These are phyloP conservation scores for Mycena polygramma DNA, from an alignment of 768 basidiomycete genomes.

Conservation along the genomic window DNA sequence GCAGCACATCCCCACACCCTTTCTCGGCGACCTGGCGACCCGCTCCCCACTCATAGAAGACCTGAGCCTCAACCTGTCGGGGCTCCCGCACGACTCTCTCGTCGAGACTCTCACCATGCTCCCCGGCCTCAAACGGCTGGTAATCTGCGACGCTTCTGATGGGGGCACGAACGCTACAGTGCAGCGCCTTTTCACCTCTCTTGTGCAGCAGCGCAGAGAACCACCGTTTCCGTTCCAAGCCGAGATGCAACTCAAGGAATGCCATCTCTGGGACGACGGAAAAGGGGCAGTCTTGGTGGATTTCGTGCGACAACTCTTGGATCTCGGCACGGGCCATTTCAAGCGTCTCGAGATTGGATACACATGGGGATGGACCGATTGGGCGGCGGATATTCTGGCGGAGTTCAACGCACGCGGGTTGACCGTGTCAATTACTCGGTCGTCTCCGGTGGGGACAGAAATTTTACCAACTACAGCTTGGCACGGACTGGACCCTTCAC, in stretches of 20 bases:
- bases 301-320: background rate
- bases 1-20: background rate
- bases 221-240: background rate
- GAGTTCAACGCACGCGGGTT: background rate
- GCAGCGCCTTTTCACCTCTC: background rate
- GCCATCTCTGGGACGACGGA: background rate
- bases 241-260: background rate
- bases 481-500: too few relatives aligned
- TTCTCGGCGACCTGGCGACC: constrained; percentile 1
- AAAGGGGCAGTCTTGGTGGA: background rate
- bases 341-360: constrained; percentile 3
- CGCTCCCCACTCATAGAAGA: constrained; percentile 10
- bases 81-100: constrained; percentile 1
- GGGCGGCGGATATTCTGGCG: background rate
- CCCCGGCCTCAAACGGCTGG: background rate
- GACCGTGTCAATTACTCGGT: too few relatives aligned
- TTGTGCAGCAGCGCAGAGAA: too few relatives aligned
- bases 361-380: too few relatives aligned
- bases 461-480: too few relatives aligned
- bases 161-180: background rate
- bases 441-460: too few relatives aligned
- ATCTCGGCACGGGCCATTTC: background rate
- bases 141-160: too few relatives aligned
- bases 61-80: constrained; percentile 1
- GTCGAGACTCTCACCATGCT: background rate